A percentile compares a stretch with the other conserved stretches of the same genome.
Conservation (phyloP, 768 basidiomycete species). For the Dendrothele bispora region DNA sequence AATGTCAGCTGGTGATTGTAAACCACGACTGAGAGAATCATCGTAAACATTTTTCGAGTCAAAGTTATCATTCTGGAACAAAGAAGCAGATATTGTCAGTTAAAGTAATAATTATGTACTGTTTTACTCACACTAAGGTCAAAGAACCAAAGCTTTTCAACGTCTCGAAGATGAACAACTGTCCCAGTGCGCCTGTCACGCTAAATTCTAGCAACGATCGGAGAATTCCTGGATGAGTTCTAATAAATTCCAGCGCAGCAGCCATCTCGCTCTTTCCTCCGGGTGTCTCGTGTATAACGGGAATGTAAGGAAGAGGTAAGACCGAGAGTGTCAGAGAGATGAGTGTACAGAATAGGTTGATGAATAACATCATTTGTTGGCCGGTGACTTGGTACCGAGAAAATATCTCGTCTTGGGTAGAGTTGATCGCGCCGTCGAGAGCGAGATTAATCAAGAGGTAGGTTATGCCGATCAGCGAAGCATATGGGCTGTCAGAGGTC, state of each 20-base stretch:
- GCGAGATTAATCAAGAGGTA: slow-evolving; percentile 85
- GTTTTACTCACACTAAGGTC: slow-evolving; percentile 83
- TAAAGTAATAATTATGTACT: no score
- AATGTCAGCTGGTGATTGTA: slow-evolving; percentile 82
- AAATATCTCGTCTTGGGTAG: slow-evolving; percentile 97
- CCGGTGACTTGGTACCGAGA: slow-evolving; percentile 69
- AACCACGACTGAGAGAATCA: slow-evolving; percentile 91
- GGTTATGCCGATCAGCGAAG: slow-evolving; percentile 66
- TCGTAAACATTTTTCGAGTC: slow-evolving; percentile 96
- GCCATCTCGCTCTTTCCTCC: slow-evolving; percentile 62
- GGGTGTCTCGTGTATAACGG: slow-evolving; percentile 73
- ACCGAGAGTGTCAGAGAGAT: slow-evolving; percentile 68
- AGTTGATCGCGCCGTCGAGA: slow-evolving; percentile 92
- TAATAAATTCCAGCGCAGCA: slow-evolving; percentile 72
- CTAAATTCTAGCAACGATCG: slow-evolving; percentile 81
- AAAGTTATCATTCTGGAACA: slow-evolving; percentile 82
- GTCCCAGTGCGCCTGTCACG: slow-evolving; percentile 89
- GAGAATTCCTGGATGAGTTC: slow-evolving; percentile 72
- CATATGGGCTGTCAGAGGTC: slow-evolving; percentile 40
- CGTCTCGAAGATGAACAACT: slow-evolving; percentile 97
- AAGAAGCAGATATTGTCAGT: slow-evolving; percentile 10
- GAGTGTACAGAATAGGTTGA: slow-evolving; percentile 84
- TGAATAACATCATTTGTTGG: slow-evolving; percentile 99
- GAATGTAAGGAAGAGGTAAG: slow-evolving; percentile 78
- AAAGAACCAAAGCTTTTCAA: slow-evolving; percentile 88